A percentile compares a stretch with the other conserved stretches of the same genome.
Conservation (phyloP, 2,329 filamentous ascomycete species). For the Nakataea oryzae region DNA sequence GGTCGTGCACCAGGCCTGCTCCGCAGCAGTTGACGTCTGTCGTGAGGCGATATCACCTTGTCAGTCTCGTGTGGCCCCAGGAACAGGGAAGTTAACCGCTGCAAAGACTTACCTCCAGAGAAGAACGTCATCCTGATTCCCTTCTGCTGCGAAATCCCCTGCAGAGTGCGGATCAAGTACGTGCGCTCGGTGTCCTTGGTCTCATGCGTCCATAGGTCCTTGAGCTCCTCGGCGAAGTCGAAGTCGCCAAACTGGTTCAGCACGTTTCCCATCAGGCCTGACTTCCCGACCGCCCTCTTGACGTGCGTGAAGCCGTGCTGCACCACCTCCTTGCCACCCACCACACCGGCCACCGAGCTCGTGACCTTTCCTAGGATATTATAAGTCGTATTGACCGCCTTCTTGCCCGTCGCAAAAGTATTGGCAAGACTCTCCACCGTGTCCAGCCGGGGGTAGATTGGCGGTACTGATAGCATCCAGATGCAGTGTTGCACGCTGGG, state of each 20-base stretch:
- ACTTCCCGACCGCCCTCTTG: constrained; percentile 94
- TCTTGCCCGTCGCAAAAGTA: constrained; percentile 90
- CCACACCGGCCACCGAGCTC: constrained; percentile 87
- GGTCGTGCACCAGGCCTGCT: constrained; percentile 89
- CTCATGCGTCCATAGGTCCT: constrained; percentile 97
- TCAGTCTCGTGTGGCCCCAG: constrained; percentile 1
- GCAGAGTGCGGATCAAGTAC: constrained; percentile 89
- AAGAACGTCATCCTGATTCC: constrained; percentile 94
- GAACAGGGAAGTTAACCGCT: not conserved
- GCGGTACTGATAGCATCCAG: constrained; percentile 86
- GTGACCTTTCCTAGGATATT: constrained; percentile 94
- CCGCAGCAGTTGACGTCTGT: constrained; percentile 79
- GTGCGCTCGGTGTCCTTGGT: constrained; percentile 95
- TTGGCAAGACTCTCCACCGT: constrained; percentile 84
- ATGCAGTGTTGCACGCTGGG: constrained; percentile 93
- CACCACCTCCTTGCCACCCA: constrained; percentile 88
- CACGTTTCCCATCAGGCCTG: constrained; percentile 88
- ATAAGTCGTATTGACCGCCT: constrained; percentile 91
- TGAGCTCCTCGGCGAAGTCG: constrained; percentile 84
- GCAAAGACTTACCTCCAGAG: constrained; percentile 56
- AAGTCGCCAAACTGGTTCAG: constrained; percentile 95
- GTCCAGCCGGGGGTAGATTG: constrained; percentile 85
- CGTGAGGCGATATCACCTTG: constrained; percentile 11
- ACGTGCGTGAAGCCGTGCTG: constrained; percentile 87
- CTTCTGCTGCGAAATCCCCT: constrained; percentile 92